Conservation (phyloP, 176 grass and related monocot species). For the Bothriochloa decipiens region DNA sequence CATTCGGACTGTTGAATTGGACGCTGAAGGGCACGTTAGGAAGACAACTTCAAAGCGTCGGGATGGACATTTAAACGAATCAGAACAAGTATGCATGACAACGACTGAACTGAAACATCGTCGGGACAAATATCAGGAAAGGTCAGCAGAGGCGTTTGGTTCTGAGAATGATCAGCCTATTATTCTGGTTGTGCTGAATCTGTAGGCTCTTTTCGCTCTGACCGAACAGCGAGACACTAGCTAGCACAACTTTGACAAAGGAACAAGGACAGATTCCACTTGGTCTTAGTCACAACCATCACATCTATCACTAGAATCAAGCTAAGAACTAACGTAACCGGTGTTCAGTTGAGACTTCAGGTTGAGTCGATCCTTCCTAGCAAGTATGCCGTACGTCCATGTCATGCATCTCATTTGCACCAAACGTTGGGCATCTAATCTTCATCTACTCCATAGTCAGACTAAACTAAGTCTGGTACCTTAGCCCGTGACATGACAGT, state of each 20-base stretch:
- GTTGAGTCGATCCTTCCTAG: neutral
- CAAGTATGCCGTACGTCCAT: neutral
- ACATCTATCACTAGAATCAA: neutral
- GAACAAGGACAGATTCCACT: neutral
- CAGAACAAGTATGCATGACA: slow-evolving; percentile 27
- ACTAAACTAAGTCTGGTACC: neutral
- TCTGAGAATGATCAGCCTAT: neutral
- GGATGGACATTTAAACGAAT: slow-evolving; percentile 1
- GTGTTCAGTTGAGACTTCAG: neutral
- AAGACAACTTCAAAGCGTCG: neutral
- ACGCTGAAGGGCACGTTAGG: neutral
- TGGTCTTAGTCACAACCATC: slow-evolving; percentile 1
- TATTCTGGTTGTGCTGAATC: slow-evolving; percentile 10
- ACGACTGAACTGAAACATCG: slow-evolving; percentile 21
- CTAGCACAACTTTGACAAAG: neutral
- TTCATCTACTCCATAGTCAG: neutral
- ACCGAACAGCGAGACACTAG: neutral
- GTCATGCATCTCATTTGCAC: neutral
- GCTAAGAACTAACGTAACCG: neutral
- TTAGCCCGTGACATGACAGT: slow-evolving; percentile 8
- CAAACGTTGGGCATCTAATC: neutral
- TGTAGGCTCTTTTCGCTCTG: slow-evolving; percentile 3
- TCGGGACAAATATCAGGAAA: neutral
- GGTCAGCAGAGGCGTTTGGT: neutral
- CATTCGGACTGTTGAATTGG: neutral